These are phyloP conservation scores for Lepidium didymum DNA, from an alignment of 345 rosid genomes.

Conservation along the genomic window DNA sequence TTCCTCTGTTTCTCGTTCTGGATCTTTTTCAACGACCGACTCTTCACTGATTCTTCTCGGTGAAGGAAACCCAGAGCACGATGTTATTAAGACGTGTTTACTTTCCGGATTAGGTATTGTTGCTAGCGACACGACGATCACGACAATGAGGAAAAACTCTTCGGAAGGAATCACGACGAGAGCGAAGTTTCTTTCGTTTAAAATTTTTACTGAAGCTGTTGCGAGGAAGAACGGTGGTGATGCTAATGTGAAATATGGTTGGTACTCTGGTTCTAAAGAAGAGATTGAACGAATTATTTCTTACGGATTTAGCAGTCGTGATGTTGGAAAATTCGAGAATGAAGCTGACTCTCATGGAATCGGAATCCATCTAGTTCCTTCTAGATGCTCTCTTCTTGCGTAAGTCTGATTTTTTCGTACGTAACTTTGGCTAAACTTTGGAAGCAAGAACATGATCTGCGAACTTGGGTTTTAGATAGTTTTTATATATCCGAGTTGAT, in stretches of 20 bases:
- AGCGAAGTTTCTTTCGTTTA: constrained; percentile 32
- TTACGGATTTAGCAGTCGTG: constrained; percentile 33
- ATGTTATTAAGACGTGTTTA: constrained; percentile 9
- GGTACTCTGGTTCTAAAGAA: constrained; percentile 37
- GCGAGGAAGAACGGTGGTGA: constrained; percentile 37
- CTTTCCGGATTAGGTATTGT: constrained; percentile 23
- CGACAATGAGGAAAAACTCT: constrained; percentile 35
- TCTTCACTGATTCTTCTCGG: constrained; percentile 22
- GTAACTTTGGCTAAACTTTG: not conserved
- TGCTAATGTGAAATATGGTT: constrained; percentile 33
- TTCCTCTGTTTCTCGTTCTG: not conserved
- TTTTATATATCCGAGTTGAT: not conserved
- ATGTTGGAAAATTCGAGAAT: not conserved
- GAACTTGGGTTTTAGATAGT: not conserved
- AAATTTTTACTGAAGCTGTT: constrained; percentile 28
- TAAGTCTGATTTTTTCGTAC: constrained; percentile 2
- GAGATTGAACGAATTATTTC: constrained; percentile 30
- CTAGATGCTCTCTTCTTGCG: constrained; percentile 26
- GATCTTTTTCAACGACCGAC: not conserved
- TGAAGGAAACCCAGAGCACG: constrained; percentile 24
- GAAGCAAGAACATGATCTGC: not conserved
- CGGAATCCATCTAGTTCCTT: constrained; percentile 34
- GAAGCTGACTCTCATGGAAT: constrained; percentile 10
- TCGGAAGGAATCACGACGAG: constrained; percentile 7
- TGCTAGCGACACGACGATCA: constrained; percentile 25